Evolutionary conservation across 1,284 basidiomycete species (phyloP).

Genomic region (Microbotryomycetes sp.): DNA sequence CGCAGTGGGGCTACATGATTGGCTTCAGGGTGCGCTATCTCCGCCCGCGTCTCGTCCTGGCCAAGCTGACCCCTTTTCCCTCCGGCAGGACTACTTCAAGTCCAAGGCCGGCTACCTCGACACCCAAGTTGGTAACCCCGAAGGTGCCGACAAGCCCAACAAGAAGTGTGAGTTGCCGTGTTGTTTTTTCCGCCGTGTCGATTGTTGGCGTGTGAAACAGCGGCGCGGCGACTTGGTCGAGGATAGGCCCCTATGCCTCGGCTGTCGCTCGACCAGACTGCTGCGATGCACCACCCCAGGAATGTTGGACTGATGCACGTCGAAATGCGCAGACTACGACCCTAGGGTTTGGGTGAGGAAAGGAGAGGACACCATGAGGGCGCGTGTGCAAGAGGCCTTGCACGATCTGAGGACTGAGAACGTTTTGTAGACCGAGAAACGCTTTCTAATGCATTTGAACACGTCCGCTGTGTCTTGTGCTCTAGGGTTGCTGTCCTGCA

Average conservation of each 20-base stretch:
- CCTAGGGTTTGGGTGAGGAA: constrained; percentile 91
- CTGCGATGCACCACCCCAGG: too few relatives aligned
- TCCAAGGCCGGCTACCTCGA: constrained; percentile 78
- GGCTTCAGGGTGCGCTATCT: constrained; percentile 30
- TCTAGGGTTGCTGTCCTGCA: too few relatives aligned
- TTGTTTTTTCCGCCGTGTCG: neutral
- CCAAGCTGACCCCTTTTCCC: neutral
- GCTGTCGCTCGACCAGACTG: too few relatives aligned
- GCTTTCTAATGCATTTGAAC: neutral
- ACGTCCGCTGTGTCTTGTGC: too few relatives aligned
- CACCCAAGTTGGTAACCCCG: constrained; percentile 80
- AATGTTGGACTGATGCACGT: constrained; percentile 2
- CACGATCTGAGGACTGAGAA: constrained; percentile 53
- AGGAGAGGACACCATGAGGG: constrained; percentile 88
- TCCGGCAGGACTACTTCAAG: constrained; percentile 58
- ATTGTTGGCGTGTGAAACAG: neutral
- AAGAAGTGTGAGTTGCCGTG: constrained; percentile 60
- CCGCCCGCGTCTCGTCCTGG: constrained; percentile 41
- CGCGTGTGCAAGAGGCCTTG: constrained; percentile 88
- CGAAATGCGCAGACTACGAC: constrained; percentile 9
- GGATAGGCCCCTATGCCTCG: neutral
- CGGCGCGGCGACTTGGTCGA: neutral
- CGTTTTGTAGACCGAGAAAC: constrained; percentile 5
- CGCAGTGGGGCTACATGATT: constrained; percentile 72
- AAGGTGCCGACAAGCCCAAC: constrained; percentile 89